Evolutionary conservation across 73 alveolate species (phyloP).

Genomic region (Stentor coeruleus): DNA sequence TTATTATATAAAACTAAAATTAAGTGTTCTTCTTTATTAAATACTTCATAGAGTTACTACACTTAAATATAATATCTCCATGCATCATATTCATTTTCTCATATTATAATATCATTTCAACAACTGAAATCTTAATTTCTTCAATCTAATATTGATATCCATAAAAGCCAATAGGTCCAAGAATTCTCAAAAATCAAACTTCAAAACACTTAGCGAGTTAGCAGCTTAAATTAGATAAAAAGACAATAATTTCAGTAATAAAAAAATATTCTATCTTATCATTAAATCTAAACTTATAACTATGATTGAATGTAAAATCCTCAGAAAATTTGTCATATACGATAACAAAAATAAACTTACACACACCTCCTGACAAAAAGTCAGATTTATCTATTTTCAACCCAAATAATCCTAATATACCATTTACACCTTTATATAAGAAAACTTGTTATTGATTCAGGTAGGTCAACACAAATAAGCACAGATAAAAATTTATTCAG

Average conservation of each 20-base stretch:
- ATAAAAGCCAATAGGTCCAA: not conserved
- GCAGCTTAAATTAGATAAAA: not conserved
- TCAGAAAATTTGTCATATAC: not conserved
- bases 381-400: no score
- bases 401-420: not conserved
- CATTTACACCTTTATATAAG: not conserved
- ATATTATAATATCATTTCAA: conserved; percentile 11
- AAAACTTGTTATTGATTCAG: not conserved
- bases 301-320: not conserved
- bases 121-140: not conserved
- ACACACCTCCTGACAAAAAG: not conserved
- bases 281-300: no score
- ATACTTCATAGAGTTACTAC: conserved; percentile 44
- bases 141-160: not conserved
- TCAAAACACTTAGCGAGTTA: not conserved
- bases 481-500: not conserved
- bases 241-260: not conserved
- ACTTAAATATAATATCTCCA: conserved; percentile 30
- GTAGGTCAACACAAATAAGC: not conserved
- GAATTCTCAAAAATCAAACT: not conserved
- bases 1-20: no score
- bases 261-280: no score
- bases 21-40: conserved; percentile 53
- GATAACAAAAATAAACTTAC: not conserved
- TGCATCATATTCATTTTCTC: conserved; percentile 25